A percentile compares a stretch with the other conserved stretches of the same genome.
These are phyloP conservation scores for Botrytis fragariae DNA, from an alignment of 2,329 filamentous ascomycete genomes.

Conservation along the genomic window DNA sequence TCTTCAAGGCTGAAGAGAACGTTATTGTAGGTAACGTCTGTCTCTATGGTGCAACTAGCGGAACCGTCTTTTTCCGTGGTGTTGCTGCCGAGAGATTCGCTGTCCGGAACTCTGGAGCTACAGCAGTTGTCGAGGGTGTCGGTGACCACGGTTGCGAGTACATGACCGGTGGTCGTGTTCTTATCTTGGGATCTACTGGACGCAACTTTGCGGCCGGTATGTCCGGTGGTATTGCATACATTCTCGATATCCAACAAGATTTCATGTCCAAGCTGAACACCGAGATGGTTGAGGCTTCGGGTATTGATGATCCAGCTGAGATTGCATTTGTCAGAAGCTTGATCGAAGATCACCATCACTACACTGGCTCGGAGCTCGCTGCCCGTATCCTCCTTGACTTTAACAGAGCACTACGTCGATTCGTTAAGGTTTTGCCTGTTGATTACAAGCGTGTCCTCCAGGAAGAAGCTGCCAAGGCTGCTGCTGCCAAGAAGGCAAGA, in stretches of 20 bases:
- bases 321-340: constrained; percentile 87
- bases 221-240: constrained; percentile 96
- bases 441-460: constrained; percentile 93
- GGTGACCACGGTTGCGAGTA: constrained; percentile 98
- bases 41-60: constrained; percentile 87
- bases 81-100: constrained; percentile 95
- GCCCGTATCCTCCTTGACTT: constrained; percentile 95
- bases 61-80: constrained; percentile 95
- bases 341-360: constrained; percentile 96
- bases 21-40: constrained; percentile 91
- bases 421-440: constrained; percentile 88
- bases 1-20: constrained; percentile 96
- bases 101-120: constrained; percentile 93
- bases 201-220: constrained; percentile 98
- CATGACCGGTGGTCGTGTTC: constrained; percentile 93
- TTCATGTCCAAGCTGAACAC: constrained; percentile 92
- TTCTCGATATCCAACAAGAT: constrained; percentile 85
- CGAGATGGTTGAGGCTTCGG: constrained; percentile 92
- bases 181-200: constrained; percentile 83
- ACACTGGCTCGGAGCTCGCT: constrained; percentile 92
- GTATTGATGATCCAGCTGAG: constrained; percentile 79
- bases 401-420: constrained; percentile 82
- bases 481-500: constrained; percentile 78
- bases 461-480: constrained; percentile 82
- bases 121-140: constrained; percentile 91